Evolutionary conservation across 2,329 filamentous ascomycete species (phyloP), one percentile per base, ranked within the genome.

Genomic region (Thelonectria discophora): DNA sequence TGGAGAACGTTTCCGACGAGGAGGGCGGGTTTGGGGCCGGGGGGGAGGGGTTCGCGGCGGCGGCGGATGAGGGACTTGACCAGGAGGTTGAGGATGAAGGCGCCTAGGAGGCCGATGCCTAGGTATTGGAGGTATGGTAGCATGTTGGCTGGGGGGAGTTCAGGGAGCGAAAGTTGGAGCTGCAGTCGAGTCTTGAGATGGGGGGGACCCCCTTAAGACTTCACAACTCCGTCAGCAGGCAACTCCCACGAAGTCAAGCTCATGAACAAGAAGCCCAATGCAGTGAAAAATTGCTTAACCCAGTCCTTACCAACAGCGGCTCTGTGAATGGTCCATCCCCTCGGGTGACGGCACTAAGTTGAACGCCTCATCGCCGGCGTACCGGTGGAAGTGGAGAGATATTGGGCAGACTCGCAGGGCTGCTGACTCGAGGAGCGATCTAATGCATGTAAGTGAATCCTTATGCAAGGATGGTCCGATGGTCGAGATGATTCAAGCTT

Each of bases 41-140:
- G 70, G 0, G 81, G 81, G 2, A 74, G 81, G 49, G 64, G 56
- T 1, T 55, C 42, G 13, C 55, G 54, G 5, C 12, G 13, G 21
- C 49, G 40, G 12, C 13, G 13, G 17, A 18, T 17, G 10, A 56
- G 7, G 20, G 24, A 37, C 7, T 20, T 50, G 21, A 43, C 40
- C 1, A 56, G 17, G n/a, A 34, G 11, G 42, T 43, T 55, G 40
- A 53, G 17, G 13, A 56, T 30, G 15, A 60, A 15, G 5, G 52
- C 58, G 27, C 27, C 58, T 3, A 48, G 3, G 9, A 60, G n/a
- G 0, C 27, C 52, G 6, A 60, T 20, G 7, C 27, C 9, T 9
- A 55, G 5, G n/a, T 43, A 40, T 5, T 27, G 32, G 11, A n/a
- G 18, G 18, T 37, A 13, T 15, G 15, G 34, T 6, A 37, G 2